Percentiles rank a stretch among this genome's conserved stretches.
Evolutionary conservation across 2,329 filamentous ascomycete genomes (phyloP).

Genomic region (Ophiostoma himal-ulmi): DNA sequence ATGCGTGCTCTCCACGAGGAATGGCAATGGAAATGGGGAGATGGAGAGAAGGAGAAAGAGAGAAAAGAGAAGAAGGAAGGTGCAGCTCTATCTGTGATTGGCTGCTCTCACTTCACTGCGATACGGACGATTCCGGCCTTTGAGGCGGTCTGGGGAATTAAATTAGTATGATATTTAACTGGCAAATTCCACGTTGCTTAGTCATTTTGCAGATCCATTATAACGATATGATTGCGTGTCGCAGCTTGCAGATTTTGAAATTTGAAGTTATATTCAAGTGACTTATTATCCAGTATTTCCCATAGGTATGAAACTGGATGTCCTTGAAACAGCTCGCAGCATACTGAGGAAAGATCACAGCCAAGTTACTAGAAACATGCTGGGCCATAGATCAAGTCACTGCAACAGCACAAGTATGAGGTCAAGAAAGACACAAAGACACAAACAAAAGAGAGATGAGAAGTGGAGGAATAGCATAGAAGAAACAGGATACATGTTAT

Average conservation of each 20-base stretch:
- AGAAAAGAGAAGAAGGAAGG: background rate
- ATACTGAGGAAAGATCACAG: background rate
- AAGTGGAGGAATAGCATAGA: background rate
- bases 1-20: background rate
- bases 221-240: background rate
- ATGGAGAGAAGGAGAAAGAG: background rate
- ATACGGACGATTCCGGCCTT: background rate
- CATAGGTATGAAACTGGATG: background rate
- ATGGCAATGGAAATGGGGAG: background rate
- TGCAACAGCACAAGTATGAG: background rate
- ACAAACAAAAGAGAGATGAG: background rate
- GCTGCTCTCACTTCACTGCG: background rate
- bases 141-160: conserved; percentile 7
- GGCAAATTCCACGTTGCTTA: background rate
- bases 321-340: background rate
- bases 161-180: background rate
- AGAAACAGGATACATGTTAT: background rate
- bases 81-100: background rate
- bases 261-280: background rate
- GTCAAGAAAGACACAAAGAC: background rate
- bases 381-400: background rate
- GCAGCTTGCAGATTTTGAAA: background rate
- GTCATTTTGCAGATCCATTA: background rate
- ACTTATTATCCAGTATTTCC: background rate
- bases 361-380: background rate